phyloP scores from a whole-genome alignment of 139 green algal genomes.

The Coelastrella sp. region DNA sequence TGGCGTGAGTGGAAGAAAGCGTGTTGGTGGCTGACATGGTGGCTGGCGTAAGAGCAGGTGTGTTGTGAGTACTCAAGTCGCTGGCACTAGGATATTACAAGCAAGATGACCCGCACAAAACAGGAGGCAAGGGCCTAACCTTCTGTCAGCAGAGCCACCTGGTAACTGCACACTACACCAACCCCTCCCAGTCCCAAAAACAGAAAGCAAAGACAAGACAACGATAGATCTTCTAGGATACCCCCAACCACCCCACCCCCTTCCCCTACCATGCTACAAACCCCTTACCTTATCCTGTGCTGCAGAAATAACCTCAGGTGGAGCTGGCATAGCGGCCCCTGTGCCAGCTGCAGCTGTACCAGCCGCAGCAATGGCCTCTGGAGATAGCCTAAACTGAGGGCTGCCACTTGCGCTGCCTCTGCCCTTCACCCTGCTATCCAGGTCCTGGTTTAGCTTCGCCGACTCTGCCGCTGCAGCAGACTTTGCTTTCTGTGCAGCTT shows the following conservation, averaged over 20 bases:
- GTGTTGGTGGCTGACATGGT: too few species aligned
- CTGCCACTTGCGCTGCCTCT: background rate
- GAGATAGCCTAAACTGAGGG: background rate
- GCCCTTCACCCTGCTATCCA: background rate
- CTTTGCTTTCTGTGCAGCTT: conserved; percentile 1
- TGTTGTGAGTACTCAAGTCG: too few species aligned
- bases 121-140: background rate
- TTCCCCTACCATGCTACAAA: background rate
- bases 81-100: too few species aligned
- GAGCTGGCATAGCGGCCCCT: conserved; percentile 16
- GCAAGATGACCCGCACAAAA: background rate
- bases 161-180: too few species aligned
- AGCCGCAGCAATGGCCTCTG: background rate
- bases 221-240: too few species aligned
- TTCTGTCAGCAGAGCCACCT: too few species aligned
- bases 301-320: conserved; percentile 18
- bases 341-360: background rate
- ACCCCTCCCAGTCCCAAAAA: too few species aligned
- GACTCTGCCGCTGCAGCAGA: conserved; percentile 22
- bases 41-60: too few species aligned
- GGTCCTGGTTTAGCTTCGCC: background rate
- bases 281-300: background rate
- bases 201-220: too few species aligned
- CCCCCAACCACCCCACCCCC: too few species aligned
- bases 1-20: too few species aligned